Evolutionary conservation across 2,329 filamentous ascomycete species (phyloP).

Genomic region (Neonectria magnoliae): DNA sequence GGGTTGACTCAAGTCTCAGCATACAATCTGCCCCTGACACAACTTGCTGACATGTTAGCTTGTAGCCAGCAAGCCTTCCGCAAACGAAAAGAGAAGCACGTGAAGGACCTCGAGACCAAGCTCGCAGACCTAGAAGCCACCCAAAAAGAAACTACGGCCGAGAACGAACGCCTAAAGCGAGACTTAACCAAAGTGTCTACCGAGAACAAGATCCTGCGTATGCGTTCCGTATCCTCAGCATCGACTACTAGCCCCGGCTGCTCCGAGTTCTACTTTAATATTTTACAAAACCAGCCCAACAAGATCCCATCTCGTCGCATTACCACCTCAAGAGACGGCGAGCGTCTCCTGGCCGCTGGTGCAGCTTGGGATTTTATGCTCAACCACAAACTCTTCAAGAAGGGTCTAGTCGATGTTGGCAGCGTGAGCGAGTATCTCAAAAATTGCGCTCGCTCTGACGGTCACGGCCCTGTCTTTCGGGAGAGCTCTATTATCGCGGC

Average conservation of each 20-base stretch:
- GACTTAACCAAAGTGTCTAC: slow-evolving; percentile 85
- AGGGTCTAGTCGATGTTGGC: slow-evolving; percentile 83
- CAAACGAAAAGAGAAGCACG: slow-evolving; percentile 93
- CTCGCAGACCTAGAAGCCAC: slow-evolving; percentile 79
- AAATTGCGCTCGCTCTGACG: slow-evolving; percentile 80
- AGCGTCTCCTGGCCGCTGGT: slow-evolving; percentile 76
- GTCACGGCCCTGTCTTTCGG: slow-evolving; percentile 86
- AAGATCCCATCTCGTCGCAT: slow-evolving; percentile 75
- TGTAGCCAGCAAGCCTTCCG: slow-evolving; percentile 91
- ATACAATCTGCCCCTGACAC: not conserved
- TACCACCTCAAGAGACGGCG: slow-evolving; percentile 70
- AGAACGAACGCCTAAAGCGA: slow-evolving; percentile 87
- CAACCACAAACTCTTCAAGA: slow-evolving; percentile 78
- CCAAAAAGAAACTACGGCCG: slow-evolving; percentile 75
- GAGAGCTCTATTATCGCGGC: slow-evolving; percentile 77
- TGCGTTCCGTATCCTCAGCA: slow-evolving; percentile 54
- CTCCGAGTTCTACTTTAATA: slow-evolving; percentile 73
- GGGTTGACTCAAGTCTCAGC: not conserved
- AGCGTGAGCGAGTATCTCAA: slow-evolving; percentile 84
- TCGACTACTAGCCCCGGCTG: slow-evolving; percentile 73
- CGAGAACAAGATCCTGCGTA: slow-evolving; percentile 89
- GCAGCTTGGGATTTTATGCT: slow-evolving; percentile 93
- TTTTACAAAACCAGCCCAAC: slow-evolving; percentile 69
- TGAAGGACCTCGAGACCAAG: slow-evolving; percentile 91
- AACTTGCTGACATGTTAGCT: slow-evolving; percentile 25